Base-by-base conservation (phyloP, 345 rosid genomes). In the Boechera retrofracta region DNA sequence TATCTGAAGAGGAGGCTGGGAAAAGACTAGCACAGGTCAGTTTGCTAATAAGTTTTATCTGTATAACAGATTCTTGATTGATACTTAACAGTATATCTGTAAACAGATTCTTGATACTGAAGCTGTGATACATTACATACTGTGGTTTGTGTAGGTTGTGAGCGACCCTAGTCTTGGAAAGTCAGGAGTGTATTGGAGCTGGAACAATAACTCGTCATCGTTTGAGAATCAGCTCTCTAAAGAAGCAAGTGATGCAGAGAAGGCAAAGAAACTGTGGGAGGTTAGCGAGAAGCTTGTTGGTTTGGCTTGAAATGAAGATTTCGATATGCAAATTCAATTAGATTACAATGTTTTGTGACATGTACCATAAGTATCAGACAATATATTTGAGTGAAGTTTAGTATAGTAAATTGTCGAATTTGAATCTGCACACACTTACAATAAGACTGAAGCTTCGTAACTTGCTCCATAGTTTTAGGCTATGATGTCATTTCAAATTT, bases 171-270 rank as follows among this genome's bases (percentile, higher is more conserved):
- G 91, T 82, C 83, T 91, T 83, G 85, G 87, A 24, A 91, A 94
- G 80, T 94, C 97, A 5, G 96, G 97, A 3, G 96, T 90, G 28
- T 91, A 94, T 70, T 91, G 98, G 97, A 94, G 96, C 83, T 91
- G 96, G 98, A 94, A 94, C 85, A 91, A 91, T 74, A 81, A 80
- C 77, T 91, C 98, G 1, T 89, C 91, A 24, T 91, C 97, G 10
- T 93, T 91, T 63, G 94, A 94, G 87, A 91, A 94, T 84, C 94
- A 88, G 82, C 75, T 91, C 33, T 91, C 96, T 9, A 81, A 89
- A 79, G 98, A 94, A 81, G 98, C 98, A 28, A 91, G 98, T 63
- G 89, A 94, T 66, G 86, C 79, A 7, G 94, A 87, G 39, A 94
- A 94, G 83, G 98, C 97, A 4, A 76, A 72, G 62, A 81, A 81